Base-by-base conservation (phyloP, 139 green algal genomes). In the Dunaliella sp. region DNA sequence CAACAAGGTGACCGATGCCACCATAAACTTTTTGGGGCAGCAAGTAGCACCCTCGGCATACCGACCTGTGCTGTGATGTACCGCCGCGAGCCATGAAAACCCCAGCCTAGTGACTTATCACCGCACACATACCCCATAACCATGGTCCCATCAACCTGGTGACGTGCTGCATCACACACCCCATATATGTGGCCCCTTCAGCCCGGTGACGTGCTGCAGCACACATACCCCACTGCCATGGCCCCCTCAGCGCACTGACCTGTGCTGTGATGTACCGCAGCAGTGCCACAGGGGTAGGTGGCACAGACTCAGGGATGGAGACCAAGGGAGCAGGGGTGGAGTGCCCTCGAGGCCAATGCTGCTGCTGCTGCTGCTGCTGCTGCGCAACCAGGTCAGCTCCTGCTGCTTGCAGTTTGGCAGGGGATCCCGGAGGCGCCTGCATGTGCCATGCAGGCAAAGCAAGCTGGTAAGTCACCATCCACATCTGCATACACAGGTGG, bases 281-380 rank as follows among this genome's bases (percentile, higher is more conserved):
- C 37, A 38, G 48, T 16, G 48, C 48, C 36, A 12, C 83, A 3
- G 35, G n/a, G 22, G 22, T 30, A 22, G 33, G 34, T 65, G 34
- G n/a, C 31, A 35, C 1, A 1, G 32, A 77, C 58, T 30, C 22
- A 38, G 25, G 2, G 78, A 30, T 31, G 30, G 78, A 31, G 22
- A 35, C 28, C 78, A 59, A n/a, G 78, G 76, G 76, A 38, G 34
- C n/a, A 33, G 33, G 76, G 30, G 22, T 12, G 31, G n/a, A 33
- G 36, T 30, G 76, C 76, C 34, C n/a, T 34, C 76, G 36, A 72
- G 31, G 83, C 37, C 34, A 33, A 38, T 16, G 38, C 84, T 35
- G 83, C 34, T 79, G 25, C 34, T 38, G 81, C 77, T 81, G 35
- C 31, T 65, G 85, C 83, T 90, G 58, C 72, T 37, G 75, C 82